Conservation (phyloP, 2,329 filamentous ascomycete genomes). For the Arthrobotrys conoides region DNA sequence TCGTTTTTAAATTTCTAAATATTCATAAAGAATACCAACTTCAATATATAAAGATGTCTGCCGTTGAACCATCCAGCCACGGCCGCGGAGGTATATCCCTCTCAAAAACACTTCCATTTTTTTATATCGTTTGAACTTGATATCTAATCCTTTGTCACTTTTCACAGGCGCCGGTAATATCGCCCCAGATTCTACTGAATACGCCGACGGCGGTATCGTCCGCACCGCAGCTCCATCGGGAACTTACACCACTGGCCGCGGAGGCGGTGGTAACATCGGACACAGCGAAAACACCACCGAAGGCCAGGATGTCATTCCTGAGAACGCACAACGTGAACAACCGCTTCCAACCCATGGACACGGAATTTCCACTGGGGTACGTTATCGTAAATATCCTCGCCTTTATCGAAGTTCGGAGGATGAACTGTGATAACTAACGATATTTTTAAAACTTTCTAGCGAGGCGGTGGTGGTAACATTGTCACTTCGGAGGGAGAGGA, state of each 20-base stretch:
- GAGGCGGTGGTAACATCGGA: conserved; percentile 74
- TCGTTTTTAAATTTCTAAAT: background rate
- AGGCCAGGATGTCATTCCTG: conserved; percentile 45
- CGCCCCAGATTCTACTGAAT: conserved; percentile 72
- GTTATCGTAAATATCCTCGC: conserved; percentile 23
- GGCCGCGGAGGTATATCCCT: conserved; percentile 50
- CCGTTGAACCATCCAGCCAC: conserved; percentile 44
- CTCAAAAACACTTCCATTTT: background rate
- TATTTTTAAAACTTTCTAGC: conserved; percentile 55
- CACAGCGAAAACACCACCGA: conserved; percentile 68
- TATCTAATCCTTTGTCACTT: conserved; percentile 11
- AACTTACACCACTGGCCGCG: conserved; percentile 71
- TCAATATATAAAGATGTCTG: conserved; percentile 4
- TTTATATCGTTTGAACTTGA: background rate
- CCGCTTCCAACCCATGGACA: conserved; percentile 48
- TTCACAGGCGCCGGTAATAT: conserved; percentile 71
- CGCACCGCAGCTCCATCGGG: conserved; percentile 69
- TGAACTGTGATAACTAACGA: background rate
- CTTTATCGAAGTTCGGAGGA: background rate
- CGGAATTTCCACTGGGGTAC: conserved; percentile 64
- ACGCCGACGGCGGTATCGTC: conserved; percentile 76
- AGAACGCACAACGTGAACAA: conserved; percentile 36
- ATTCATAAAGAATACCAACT: background rate
- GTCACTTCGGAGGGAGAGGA: conserved; percentile 52
- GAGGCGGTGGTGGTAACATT: conserved; percentile 65